Evolutionary conservation across 306 rosid genomes (phyloP).

Genomic region (Rosa rugosa): DNA sequence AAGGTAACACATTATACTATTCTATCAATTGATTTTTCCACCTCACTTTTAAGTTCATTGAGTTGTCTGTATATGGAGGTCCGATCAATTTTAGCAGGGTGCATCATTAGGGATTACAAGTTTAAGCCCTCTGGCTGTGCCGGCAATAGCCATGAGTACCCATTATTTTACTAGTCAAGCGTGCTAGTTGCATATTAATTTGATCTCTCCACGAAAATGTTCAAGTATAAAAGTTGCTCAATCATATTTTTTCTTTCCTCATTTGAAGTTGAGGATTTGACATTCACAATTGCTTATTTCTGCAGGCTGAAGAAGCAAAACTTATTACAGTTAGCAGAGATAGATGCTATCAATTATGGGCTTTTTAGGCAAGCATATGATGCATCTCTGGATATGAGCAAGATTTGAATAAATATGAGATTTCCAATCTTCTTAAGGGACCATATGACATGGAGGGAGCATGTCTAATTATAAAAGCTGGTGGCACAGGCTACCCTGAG

Average conservation of each 20-base stretch:
- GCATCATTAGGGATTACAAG: background rate
- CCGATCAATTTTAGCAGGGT: background rate
- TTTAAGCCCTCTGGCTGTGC: background rate
- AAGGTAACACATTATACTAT: conserved; percentile 48
- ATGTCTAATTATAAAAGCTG: conserved; percentile 62
- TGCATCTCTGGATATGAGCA: conserved; percentile 63
- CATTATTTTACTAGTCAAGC: background rate
- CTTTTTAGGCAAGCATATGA: conserved; percentile 76
- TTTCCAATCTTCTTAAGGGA: conserved; percentile 75
- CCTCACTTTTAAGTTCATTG: background rate
- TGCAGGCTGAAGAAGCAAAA: conserved; percentile 86
- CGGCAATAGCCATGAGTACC: background rate
- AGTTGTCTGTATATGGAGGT: background rate
- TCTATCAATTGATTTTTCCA: background rate
- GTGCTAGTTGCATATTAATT: background rate
- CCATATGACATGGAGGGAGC: conserved; percentile 79
- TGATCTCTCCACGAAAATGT: background rate
- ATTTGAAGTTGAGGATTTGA: conserved; percentile 13
- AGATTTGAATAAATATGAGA: conserved; percentile 70
- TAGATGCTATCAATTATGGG: conserved; percentile 64
- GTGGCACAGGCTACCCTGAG: conserved; percentile 49
- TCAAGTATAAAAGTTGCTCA: conserved; percentile 4
- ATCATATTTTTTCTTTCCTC: background rate
- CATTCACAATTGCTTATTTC: background rate
- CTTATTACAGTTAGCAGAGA: conserved; percentile 69